Percentiles rank a stretch among this genome's conserved stretches.
phyloP scores from a whole-genome alignment of 2,329 filamentous ascomycete genomes.

The Hypoxylon sp. region DNA sequence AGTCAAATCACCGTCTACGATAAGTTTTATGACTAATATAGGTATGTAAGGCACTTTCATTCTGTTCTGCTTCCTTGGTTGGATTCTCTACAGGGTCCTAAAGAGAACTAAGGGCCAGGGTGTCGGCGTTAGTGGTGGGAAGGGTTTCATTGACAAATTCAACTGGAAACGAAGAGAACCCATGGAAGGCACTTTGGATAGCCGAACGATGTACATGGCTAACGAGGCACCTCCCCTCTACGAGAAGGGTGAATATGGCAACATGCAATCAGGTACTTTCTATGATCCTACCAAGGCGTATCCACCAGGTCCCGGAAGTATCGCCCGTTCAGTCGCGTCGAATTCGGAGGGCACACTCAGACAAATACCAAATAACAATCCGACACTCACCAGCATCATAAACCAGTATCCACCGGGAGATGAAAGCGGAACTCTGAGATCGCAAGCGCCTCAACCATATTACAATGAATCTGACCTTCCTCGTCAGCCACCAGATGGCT shows the following conservation, averaged over 20 bases:
- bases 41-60: slow-evolving; percentile 58
- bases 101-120: slow-evolving; percentile 52
- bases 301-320: slow-evolving; percentile 32
- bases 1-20: slow-evolving; percentile 4
- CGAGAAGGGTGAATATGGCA: slow-evolving; percentile 44
- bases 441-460: slow-evolving; percentile 55
- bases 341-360: slow-evolving; percentile 42
- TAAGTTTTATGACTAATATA: background rate
- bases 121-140: slow-evolving; percentile 13
- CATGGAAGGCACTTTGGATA: slow-evolving; percentile 32
- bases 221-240: slow-evolving; percentile 49
- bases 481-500: slow-evolving; percentile 55
- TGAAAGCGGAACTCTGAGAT: slow-evolving; percentile 51
- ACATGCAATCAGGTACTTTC: slow-evolving; percentile 44
- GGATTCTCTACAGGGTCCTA: slow-evolving; percentile 59
- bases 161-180: slow-evolving; percentile 41
- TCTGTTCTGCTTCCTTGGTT: slow-evolving; percentile 59
- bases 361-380: slow-evolving; percentile 34
- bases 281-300: slow-evolving; percentile 46
- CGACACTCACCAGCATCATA: slow-evolving; percentile 45
- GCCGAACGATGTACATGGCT: slow-evolving; percentile 31
- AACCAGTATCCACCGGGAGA: slow-evolving; percentile 48
- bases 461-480: slow-evolving; percentile 58
- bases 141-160: slow-evolving; percentile 41
- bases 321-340: slow-evolving; percentile 36